phyloP scores from a whole-genome alignment of 2,329 filamentous ascomycete genomes.

The Curvularia sp. region DNA sequence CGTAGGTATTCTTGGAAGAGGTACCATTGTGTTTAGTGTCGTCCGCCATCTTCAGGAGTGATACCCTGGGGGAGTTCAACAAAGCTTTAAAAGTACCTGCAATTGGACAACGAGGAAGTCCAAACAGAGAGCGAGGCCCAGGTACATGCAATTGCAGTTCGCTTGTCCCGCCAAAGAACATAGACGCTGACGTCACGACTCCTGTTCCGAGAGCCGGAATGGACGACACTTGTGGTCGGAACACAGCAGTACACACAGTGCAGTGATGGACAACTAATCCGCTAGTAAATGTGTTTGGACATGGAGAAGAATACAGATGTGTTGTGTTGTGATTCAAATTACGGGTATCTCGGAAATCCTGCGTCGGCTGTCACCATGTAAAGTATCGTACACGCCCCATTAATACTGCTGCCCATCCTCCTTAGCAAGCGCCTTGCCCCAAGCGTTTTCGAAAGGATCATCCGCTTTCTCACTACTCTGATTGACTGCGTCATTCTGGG shows the following conservation, averaged over 20 bases:
- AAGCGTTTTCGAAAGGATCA: constrained; percentile 70
- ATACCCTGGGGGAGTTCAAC: neutral
- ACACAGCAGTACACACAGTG: neutral
- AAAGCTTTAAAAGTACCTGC: neutral
- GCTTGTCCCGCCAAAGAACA: constrained; percentile 6
- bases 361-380: constrained; percentile 4
- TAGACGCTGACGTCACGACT: constrained; percentile 34
- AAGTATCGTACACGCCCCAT: constrained; percentile 13
- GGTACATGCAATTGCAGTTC: neutral
- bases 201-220: constrained; percentile 17
- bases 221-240: constrained; percentile 4
- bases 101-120: neutral
- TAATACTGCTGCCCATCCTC: constrained; percentile 46
- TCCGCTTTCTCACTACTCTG: constrained; percentile 43
- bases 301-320: neutral
- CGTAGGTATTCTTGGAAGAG: constrained; percentile 50
- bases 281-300: neutral
- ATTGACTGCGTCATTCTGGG: constrained; percentile 59
- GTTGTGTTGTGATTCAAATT: constrained; percentile 21
- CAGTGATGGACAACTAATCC: neutral
- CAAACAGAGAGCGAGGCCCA: neutral
- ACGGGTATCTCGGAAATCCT: constrained; percentile 27
- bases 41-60: constrained; percentile 18
- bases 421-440: constrained; percentile 68
- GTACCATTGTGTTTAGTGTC: neutral